Evolutionary conservation across 2,329 filamentous ascomycete genomes (phyloP).

Genomic region (Cytospora chrysosperma): DNA sequence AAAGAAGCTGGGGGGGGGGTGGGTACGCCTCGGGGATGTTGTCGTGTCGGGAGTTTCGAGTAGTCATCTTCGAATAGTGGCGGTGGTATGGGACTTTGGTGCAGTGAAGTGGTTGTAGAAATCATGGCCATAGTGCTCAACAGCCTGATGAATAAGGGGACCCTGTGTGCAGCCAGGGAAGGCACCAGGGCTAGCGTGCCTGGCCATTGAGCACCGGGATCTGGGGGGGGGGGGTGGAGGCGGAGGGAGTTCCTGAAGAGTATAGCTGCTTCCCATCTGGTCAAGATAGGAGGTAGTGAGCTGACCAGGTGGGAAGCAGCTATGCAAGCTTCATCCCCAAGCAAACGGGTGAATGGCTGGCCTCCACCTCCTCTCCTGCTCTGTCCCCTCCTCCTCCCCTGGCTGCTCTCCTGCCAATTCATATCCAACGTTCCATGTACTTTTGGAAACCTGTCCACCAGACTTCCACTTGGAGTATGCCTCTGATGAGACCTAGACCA

Average conservation of each 20-base stretch:
- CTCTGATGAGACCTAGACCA: background rate
- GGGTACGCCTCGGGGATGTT: slow-evolving; percentile 38
- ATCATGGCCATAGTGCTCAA: background rate
- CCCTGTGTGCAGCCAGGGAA: background rate
- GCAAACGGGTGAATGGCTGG: background rate
- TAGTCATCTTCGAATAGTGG: slow-evolving; percentile 33
- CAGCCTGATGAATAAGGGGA: background rate
- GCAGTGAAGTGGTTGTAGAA: background rate
- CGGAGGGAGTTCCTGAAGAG: no score
- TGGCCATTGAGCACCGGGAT: background rate
- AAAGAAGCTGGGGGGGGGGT: background rate
- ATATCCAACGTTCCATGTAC: background rate
- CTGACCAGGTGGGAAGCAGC: background rate
- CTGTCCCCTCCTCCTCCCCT: background rate
- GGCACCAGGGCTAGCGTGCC: background rate
- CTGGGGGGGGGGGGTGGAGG: no score
- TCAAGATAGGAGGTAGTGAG: background rate
- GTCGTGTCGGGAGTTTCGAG: slow-evolving; percentile 39
- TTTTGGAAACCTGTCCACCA: background rate
- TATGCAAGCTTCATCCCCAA: background rate
- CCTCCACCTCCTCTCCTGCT: background rate
- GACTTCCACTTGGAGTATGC: slow-evolving; percentile 11
- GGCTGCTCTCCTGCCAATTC: background rate
- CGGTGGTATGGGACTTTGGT: background rate
- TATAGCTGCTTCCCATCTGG: background rate